Evolutionary conservation across 2,329 filamentous ascomycete species (phyloP).

Genomic region (Fusarium mundagurra): DNA sequence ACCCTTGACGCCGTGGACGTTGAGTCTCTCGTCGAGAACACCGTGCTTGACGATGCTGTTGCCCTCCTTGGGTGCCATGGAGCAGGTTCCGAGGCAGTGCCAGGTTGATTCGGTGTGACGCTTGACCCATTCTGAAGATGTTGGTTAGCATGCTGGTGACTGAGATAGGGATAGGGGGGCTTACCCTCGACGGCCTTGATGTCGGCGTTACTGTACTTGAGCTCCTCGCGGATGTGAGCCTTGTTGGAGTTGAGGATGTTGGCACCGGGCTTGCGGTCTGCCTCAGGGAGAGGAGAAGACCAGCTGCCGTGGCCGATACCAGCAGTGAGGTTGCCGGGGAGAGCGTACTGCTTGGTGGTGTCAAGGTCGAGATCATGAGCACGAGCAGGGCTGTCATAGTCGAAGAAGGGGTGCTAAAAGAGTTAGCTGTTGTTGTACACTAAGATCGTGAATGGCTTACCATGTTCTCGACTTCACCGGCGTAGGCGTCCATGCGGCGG

Average conservation of each 20-base stretch:
- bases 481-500: slow-evolving; percentile 79
- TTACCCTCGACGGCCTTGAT: slow-evolving; percentile 70
- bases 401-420: slow-evolving; percentile 72
- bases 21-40: slow-evolving; percentile 79
- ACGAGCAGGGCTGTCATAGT: slow-evolving; percentile 74
- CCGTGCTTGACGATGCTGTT: slow-evolving; percentile 85
- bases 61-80: slow-evolving; percentile 79
- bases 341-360: slow-evolving; percentile 80
- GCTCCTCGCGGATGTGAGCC: slow-evolving; percentile 67
- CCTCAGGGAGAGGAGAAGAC: slow-evolving; percentile 66
- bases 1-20: slow-evolving; percentile 79
- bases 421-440: not conserved
- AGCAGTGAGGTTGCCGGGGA: slow-evolving; percentile 75
- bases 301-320: slow-evolving; percentile 80
- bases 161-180: accelerated
- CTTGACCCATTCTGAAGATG: slow-evolving; percentile 67
- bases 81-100: slow-evolving; percentile 68
- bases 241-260: slow-evolving; percentile 70
- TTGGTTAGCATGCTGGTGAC: not conserved
- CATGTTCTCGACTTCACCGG: slow-evolving; percentile 74
- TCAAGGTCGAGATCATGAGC: slow-evolving; percentile 78
- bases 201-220: slow-evolving; percentile 72
- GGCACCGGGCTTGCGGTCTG: slow-evolving; percentile 58
- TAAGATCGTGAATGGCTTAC: slow-evolving; percentile 13
- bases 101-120: slow-evolving; percentile 77